Conservation (phyloP, 768 basidiomycete genomes). For the Mycena rebaudengoi region DNA sequence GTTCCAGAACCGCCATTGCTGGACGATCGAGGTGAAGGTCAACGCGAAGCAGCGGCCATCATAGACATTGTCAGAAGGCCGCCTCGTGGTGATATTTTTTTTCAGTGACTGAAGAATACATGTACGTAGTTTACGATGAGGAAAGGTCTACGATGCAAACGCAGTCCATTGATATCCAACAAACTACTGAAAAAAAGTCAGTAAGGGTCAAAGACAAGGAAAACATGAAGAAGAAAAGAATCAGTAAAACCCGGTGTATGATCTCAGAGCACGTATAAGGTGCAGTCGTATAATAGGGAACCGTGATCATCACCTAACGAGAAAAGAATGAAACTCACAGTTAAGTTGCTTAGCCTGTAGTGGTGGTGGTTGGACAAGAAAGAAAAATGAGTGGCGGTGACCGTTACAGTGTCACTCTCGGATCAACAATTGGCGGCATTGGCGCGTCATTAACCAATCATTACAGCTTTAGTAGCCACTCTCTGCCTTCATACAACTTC, state of each 20-base stretch:
- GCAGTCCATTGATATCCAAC: too few relatives aligned
- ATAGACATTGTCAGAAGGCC: too few relatives aligned
- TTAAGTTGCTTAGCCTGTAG: neutral
- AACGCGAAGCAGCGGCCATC: too few relatives aligned
- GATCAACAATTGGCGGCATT: too few relatives aligned
- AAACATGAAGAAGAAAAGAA: constrained; percentile 5
- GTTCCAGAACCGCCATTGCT: neutral
- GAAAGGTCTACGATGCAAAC: too few relatives aligned
- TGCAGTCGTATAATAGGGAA: constrained; percentile 73
- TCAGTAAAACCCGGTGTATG: constrained; percentile 56
- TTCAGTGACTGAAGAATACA: too few relatives aligned
- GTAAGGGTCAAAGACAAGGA: neutral
- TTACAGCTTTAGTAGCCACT: constrained; percentile 13
- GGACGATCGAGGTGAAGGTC: neutral
- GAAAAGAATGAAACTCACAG: constrained; percentile 33
- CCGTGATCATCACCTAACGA: constrained; percentile 53
- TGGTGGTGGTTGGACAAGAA: too few relatives aligned
- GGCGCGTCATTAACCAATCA: constrained; percentile 24
- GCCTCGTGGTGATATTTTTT: too few relatives aligned
- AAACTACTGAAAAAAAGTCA: constrained; percentile 6
- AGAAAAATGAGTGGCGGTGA: neutral
- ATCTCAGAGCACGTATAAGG: constrained; percentile 46
- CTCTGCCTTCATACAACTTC: too few relatives aligned
- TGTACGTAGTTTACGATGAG: too few relatives aligned
- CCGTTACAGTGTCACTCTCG: neutral